Base-by-base conservation (phyloP, 1,284 basidiomycete species). In the Sporisorium exsertum region DNA sequence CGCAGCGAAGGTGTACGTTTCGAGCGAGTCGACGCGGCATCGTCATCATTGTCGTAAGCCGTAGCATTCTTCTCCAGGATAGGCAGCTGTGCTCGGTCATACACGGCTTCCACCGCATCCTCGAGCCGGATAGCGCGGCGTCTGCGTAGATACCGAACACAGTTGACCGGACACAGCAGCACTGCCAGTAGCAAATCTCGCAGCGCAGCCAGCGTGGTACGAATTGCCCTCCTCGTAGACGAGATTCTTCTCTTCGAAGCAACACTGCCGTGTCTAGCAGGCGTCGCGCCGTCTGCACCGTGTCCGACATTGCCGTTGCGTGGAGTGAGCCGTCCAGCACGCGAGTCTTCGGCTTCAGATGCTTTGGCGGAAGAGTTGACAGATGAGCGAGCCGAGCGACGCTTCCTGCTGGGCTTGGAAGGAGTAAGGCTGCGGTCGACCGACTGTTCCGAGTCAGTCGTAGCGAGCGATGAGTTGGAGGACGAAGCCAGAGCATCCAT, bases 11-110 rank as follows among this genome's bases (percentile, higher is more conserved):
- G 43, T 1, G 68, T 35, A 12, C 63, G 63, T 15, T 51, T 52
- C 22, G 20, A 5, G 3, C 33, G 57, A 15, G 24, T 43, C 13
- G 47, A 18, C 22, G 53, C 8, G 9, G 46, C 37, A 16, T 37
- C 35, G 13, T 37, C 6, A 15, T 3, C 35, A 13, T 35, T 24
- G 16, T 58, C 54, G 18, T 16, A 24, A 3, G 15, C 18, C 0
- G 46, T 29, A 4, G 46, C 27, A 16, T 60, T 61, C 45, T 75
- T 75, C 26, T 75, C 72, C 18, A 75, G 54, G 18, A 75, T 70
- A 20, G 72, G 64, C 18, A 70, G 56, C 20, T 62, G 59, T 3
- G 66, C 58, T 37, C 59, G 63, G 16, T 70, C 59, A 40, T 63
- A 66, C 15, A 70, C 50, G 4, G 63, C 60, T 24, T 75, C 63